Percentiles rank a stretch among this genome's conserved stretches.
These are phyloP conservation scores for Microbotryomycetes sp. DNA, from an alignment of 1,284 basidiomycete genomes.

Conservation along the genomic window DNA sequence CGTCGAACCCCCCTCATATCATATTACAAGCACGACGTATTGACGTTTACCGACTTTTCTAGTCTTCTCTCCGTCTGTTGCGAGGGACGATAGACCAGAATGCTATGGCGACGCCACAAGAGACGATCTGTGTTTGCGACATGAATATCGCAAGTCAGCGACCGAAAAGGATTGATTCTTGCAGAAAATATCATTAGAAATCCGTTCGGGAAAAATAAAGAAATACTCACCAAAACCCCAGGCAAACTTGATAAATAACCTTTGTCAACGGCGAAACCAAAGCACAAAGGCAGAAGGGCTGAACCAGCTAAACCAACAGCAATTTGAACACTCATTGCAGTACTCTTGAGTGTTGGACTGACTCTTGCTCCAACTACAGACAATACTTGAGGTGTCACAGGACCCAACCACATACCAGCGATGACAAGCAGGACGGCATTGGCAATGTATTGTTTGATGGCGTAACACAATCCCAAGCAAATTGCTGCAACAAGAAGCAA, in stretches of 20 bases:
- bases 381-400: constrained; percentile 19
- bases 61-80: constrained; percentile 32
- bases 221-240: constrained; percentile 10
- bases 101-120: background rate
- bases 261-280: constrained; percentile 18
- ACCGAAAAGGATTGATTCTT: constrained; percentile 6
- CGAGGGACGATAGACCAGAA: constrained; percentile 18
- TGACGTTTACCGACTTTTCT: too few species aligned
- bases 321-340: constrained; percentile 19
- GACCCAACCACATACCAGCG: constrained; percentile 27
- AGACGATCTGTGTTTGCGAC: background rate
- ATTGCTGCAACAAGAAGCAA: constrained; percentile 12
- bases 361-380: constrained; percentile 16
- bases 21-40: too few species aligned
- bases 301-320: constrained; percentile 18
- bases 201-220: too few species aligned
- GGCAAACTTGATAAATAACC: constrained; percentile 14
- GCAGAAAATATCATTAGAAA: too few species aligned
- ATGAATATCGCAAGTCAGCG: background rate
- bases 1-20: too few species aligned
- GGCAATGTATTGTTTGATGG: constrained; percentile 12
- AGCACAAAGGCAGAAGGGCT: constrained; percentile 14
- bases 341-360: constrained; percentile 24
- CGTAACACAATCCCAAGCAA: constrained; percentile 18
- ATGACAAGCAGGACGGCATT: constrained; percentile 23